These are phyloP conservation scores for Phaffia tasmanica DNA, from an alignment of 768 basidiomycete genomes.

Conservation along the genomic window DNA sequence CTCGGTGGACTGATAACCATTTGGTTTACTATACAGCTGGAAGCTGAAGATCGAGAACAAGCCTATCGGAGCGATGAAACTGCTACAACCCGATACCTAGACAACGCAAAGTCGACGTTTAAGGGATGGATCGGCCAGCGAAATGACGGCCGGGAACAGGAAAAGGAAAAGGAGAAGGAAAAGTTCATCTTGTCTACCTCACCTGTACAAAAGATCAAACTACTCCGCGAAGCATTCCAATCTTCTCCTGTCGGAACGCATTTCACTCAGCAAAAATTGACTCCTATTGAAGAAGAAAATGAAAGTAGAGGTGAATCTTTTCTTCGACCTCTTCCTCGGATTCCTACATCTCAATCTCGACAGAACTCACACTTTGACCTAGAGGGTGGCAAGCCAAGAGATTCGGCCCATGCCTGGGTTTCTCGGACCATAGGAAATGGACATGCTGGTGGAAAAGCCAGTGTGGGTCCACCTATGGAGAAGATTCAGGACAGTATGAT, in stretches of 20 bases:
- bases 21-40: conserved; percentile 14
- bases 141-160: neutral
- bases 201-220: neutral
- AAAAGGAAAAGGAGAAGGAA: neutral
- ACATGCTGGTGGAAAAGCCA: too few relatives aligned
- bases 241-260: neutral
- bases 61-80: neutral
- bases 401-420: neutral
- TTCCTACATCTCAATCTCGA: neutral
- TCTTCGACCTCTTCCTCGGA: too few relatives aligned
- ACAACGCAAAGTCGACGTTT: neutral
- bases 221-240: neutral
- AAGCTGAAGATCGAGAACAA: neutral
- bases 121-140: neutral
- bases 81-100: neutral
- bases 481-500: too few relatives aligned
- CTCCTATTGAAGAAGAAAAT: neutral
- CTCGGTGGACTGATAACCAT: conserved; percentile 50
- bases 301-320: too few relatives aligned
- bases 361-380: conserved; percentile 6
- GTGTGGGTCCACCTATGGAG: too few relatives aligned
- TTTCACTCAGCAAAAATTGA: neutral
- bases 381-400: neutral
- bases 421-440: neutral
- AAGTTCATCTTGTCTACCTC: neutral